Base-by-base conservation (phyloP, 2,329 filamentous ascomycete species). In the Trichoderma atrobrunneum region DNA sequence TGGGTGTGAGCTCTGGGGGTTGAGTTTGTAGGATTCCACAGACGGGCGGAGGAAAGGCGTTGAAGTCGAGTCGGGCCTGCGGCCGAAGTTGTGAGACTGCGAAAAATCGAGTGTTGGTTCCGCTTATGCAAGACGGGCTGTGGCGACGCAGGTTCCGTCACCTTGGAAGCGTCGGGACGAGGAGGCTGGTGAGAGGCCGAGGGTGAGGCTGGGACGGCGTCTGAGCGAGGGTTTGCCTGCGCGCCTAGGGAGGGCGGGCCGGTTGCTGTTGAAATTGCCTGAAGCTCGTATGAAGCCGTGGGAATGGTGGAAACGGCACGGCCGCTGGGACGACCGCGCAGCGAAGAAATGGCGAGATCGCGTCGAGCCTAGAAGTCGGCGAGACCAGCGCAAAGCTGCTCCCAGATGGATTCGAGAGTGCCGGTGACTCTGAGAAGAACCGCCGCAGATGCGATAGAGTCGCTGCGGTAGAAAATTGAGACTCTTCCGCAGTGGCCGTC, bases 21-120 rank as follows among this genome's bases (percentile, higher is more conserved):
- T 30, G 87, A 89, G 77, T 89, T 89, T 72, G 86, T 86, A 28
- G 88, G 88, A 76, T 89, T 89, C 88, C 88, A 89, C 74, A 89
- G 86, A 43, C 87, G 86, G 60, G 85, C 84, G 26, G 86, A 82
- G 5, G 84, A 82, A 34, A 84, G 78, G 30, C 82, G 81, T 36
- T 75, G 80, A 39, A 73, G 60, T 14, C 59, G 68, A 39, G 70
- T 63, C 21, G 68, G 68, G 21, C 16, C 18, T 16, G 39, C 7
- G n/a, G 62, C 30, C 60, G 75, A 74, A 57, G 79, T 78, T 36
- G 82, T 79, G 74, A 80, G 83, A 74, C 77, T 85, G 74, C 84
- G 85, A 76, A 88, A 87, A 74, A 85, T 78, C 24, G 78, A 75
- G 28, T 72, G 68, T 26, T 61, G 64, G 56, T 32, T 51, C 34